Evolutionary conservation across 179 eudicot genomes (phyloP), one percentile per base, ranked within the genome.

Genomic region (Amaranthus tricolor): DNA sequence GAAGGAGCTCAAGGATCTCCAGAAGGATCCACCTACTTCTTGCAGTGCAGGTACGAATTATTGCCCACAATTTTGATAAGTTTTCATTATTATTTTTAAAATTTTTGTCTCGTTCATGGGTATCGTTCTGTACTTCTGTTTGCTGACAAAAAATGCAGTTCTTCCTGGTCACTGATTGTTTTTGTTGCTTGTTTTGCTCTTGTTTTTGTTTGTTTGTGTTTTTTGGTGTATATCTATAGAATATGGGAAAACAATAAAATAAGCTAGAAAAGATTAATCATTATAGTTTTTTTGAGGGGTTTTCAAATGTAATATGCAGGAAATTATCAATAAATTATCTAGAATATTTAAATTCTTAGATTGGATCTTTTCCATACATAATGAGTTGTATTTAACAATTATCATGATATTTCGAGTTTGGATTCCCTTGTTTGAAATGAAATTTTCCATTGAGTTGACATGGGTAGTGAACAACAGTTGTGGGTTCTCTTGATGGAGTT

Each of bases 1-100:
- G 65, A 80, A 80, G 79, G 82, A 80, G 68, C 78, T 80, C 63
- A 75, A 80, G 76, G 82, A 80, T 75, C 72, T 80, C 51, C 79
- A 80, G 68, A 80, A 76, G 69, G 83, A 80, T 54, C 83, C 83
- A 15, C 83, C 83, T 60, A 76, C 83, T 67, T 76, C 77, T 3
- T 80, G 83, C 70, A 76, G 79, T 58, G 83, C 79, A 58, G 76
- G 83, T 80, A 54, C 40, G 40, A 70, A 40, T 16, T 6, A 48
- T 49, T 54, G 7, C 47, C 15, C 3, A 52, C 14, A 4, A 14
- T 13, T 13, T 47, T 20, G 17, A 19, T 12, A 45, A 44, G 10
- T 16, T 15, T 54, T 73, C 50, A 51, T 78, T 20, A 31, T 47
- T 24, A 14, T 75, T 44, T 43, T 7, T 50, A 9, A 13, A 8